Evolutionary conservation across 2,329 filamentous ascomycete species (phyloP).

Genomic region (Harringtonia aguacate): DNA sequence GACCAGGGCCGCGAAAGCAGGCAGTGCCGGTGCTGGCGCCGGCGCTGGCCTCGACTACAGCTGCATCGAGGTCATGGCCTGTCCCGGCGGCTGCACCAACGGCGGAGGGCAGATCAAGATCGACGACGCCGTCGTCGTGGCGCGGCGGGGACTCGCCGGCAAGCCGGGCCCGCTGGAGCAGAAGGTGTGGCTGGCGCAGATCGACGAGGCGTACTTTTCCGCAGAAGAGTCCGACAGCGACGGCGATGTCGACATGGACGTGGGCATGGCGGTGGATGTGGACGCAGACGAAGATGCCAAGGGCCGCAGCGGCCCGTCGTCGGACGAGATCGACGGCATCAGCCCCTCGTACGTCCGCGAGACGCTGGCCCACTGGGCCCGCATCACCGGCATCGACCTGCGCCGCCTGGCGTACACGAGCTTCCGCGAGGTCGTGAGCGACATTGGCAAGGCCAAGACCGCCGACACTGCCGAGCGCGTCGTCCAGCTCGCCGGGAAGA

Average conservation of each 20-base stretch:
- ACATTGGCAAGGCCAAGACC: conserved; percentile 67
- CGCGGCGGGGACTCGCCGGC: conserved; percentile 32
- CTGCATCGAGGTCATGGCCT: conserved; percentile 99
- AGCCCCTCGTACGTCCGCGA: conserved; percentile 55
- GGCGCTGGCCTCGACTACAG: conserved; percentile 54
- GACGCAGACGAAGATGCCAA: no score
- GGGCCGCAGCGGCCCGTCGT: neutral
- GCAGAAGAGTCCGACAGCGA: conserved; percentile 33
- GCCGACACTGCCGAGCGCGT: conserved; percentile 68
- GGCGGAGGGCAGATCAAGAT: conserved; percentile 92
- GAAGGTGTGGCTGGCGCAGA: conserved; percentile 70
- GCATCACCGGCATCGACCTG: conserved; percentile 57
- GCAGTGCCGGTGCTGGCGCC: neutral
- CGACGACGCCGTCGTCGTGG: conserved; percentile 58
- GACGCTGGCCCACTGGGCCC: conserved; percentile 66
- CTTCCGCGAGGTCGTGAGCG: conserved; percentile 86
- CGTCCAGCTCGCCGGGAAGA: conserved; percentile 78
- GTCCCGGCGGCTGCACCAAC: conserved; percentile 96
- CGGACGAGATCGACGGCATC: conserved; percentile 45
- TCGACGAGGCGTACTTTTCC: conserved; percentile 88
- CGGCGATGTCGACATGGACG: neutral
- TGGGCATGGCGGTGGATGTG: neutral
- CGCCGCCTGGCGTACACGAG: conserved; percentile 72
- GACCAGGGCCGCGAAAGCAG: no score
- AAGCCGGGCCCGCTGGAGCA: conserved; percentile 69